Percentiles rank a stretch among this genome's conserved stretches.
These are phyloP conservation scores for Penicillium subrubescens DNA, from an alignment of 495 filamentous ascomycete species.

Conservation along the genomic window DNA sequence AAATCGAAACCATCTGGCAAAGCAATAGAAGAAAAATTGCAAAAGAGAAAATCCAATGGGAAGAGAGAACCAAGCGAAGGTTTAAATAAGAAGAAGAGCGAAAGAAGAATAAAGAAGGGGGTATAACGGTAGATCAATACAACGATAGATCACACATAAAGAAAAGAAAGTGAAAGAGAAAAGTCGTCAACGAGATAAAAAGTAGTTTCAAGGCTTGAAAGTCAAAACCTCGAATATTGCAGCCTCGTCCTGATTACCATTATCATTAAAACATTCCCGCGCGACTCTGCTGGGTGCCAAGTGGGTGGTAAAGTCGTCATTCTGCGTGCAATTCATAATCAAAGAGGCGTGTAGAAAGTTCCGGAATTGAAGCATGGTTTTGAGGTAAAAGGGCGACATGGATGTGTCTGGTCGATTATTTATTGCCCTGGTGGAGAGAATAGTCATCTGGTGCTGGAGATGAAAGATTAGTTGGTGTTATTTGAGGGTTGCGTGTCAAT, in stretches of 20 bases:
- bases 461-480: neutral
- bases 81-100: conserved; percentile 1
- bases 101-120: conserved; percentile 17
- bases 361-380: conserved; percentile 10
- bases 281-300: conserved; percentile 26
- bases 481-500: neutral
- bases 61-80: neutral
- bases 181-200: neutral
- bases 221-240: conserved; percentile 8
- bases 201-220: conserved; percentile 5
- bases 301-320: conserved; percentile 30
- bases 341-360: conserved; percentile 12
- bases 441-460: conserved; percentile 13
- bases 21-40: neutral
- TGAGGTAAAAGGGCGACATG: conserved; percentile 3
- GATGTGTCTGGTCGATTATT: neutral
- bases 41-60: conserved; percentile 4
- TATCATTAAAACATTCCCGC: conserved; percentile 42
- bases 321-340: conserved; percentile 37
- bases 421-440: conserved; percentile 19
- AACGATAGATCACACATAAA: conserved; percentile 21
- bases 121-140: conserved; percentile 38
- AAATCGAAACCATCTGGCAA: neutral
- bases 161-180: conserved; percentile 18
- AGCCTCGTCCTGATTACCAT: conserved; percentile 39